Evolutionary conservation across 495 filamentous ascomycete genomes (phyloP).

Genomic region (Aspergillus avenaceus): DNA sequence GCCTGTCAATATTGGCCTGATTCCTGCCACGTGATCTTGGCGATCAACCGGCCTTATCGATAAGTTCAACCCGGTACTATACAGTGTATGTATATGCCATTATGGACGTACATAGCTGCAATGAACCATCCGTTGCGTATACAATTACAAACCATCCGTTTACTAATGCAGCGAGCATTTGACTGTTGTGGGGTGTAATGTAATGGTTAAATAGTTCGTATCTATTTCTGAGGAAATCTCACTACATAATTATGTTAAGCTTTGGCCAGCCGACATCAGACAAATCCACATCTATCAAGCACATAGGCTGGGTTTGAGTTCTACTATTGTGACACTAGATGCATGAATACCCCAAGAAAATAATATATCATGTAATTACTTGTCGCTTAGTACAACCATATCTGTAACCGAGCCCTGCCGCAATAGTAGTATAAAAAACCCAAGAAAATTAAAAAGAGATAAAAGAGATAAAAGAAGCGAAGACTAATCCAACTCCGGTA

Average conservation of each 20-base stretch:
- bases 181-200: no score
- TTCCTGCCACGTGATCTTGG: constrained; percentile 23
- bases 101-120: no score
- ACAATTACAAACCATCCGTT: background rate
- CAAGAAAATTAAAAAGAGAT: background rate
- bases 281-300: background rate
- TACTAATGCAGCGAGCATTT: no score
- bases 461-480: background rate
- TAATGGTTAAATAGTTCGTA: no score
- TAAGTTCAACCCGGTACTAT: no score
- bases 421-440: no score
- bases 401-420: no score
- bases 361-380: no score
- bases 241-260: no score
- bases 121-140: background rate
- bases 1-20: constrained; percentile 6
- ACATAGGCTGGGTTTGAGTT: background rate
- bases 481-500: constrained; percentile 1
- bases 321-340: background rate
- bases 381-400: background rate
- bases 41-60: constrained; percentile 13
- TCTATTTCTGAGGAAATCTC: no score
- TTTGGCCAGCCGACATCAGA: no score
- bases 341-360: background rate
- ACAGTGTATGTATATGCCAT: no score